Evolutionary conservation across 108 stramenopile species (phyloP), one percentile per base, ranked within the genome.

Genomic region (Cylindrotheca fusiformis): DNA sequence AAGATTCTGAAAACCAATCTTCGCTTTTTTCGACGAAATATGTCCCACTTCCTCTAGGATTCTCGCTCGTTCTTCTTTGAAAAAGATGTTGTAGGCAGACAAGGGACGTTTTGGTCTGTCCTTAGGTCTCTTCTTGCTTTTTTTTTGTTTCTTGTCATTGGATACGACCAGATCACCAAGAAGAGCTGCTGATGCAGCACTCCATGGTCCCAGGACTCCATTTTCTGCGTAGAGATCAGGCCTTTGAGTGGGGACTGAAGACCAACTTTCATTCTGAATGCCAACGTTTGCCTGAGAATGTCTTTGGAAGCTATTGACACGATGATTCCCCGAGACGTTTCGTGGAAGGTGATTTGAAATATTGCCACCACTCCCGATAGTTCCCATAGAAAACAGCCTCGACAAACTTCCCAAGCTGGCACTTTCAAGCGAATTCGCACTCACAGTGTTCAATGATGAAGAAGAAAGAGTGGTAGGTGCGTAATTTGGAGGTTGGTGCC

Each of bases 1-100:
- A 22, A 90, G 74, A 28, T 67, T 78, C 33, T 90, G 82, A 74
- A 90, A 90, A 5, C 83, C 81, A 70, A 90, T 90, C 67, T 90
- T 90, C n/a, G 46, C 23, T 19, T 12, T 23, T 12, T 71, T 65
- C 33, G 53, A 71, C 1, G 25, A 64, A n/a, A n/a, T n/a, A n/a
- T n/a, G n/a, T 4, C 64, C 72, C 27, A 63, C 52, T 32, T 45
- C 60, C n/a, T 54, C 19, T 14, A 74, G 41, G 5, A 74, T 74
- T 36, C 48, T 48, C 28, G 32, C 52, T 27, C 72, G 33, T 61
- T 76, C 76, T 29, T 79, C 72, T 20, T 71, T 67, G 55, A 72
- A 68, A 27, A 65, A 58, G 19, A 75, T 63, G 1, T 79, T 78
- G 71, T 82, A 82, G 27, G 81, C 85, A 51, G 75, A 80, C 32